Evolutionary conservation across 163 green algal genomes (phyloP).

Genomic region (Scenedesmus sp.): DNA sequence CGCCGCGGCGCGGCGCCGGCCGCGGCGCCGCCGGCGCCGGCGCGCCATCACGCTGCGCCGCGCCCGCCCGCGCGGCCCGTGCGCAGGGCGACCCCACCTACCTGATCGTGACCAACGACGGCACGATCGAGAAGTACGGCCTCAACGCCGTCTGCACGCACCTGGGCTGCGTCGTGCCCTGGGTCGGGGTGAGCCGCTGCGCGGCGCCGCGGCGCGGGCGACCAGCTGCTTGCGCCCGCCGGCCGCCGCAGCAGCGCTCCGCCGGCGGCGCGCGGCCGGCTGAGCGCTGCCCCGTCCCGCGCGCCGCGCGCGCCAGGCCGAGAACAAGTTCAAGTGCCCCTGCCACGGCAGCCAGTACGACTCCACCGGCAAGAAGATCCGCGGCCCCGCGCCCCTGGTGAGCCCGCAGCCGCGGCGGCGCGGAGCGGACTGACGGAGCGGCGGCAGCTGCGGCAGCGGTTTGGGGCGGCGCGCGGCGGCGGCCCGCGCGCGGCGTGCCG

Average conservation of each 20-base stretch:
- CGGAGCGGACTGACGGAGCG: neutral
- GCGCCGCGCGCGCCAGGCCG: conserved; percentile 59
- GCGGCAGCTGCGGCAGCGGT: too few relatives aligned
- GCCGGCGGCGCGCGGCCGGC: too few relatives aligned
- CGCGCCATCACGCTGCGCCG: too few relatives aligned
- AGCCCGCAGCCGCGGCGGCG: conserved; percentile 22
- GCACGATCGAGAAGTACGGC: conserved; percentile 90
- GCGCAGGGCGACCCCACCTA: conserved; percentile 96
- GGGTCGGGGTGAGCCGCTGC: conserved; percentile 71
- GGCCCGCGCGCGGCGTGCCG: neutral
- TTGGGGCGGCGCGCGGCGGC: too few relatives aligned
- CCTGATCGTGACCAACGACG: conserved; percentile 90
- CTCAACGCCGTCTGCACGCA: conserved; percentile 99
- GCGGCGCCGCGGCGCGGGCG: too few relatives aligned
- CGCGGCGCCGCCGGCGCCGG: too few relatives aligned
- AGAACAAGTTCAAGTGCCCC: conserved; percentile 99
- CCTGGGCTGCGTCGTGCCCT: conserved; percentile 98
- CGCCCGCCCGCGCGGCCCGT: neutral
- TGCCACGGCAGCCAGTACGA: conserved; percentile 99
- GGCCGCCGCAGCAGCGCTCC: too few relatives aligned
- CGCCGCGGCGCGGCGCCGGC: too few relatives aligned
- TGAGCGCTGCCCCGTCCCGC: too few relatives aligned
- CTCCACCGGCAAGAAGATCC: conserved; percentile 94
- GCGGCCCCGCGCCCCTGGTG: conserved; percentile 94
- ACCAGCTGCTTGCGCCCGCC: too few relatives aligned